Conservation (phyloP, 495 filamentous ascomycete genomes). For the Neurospora discreta region DNA sequence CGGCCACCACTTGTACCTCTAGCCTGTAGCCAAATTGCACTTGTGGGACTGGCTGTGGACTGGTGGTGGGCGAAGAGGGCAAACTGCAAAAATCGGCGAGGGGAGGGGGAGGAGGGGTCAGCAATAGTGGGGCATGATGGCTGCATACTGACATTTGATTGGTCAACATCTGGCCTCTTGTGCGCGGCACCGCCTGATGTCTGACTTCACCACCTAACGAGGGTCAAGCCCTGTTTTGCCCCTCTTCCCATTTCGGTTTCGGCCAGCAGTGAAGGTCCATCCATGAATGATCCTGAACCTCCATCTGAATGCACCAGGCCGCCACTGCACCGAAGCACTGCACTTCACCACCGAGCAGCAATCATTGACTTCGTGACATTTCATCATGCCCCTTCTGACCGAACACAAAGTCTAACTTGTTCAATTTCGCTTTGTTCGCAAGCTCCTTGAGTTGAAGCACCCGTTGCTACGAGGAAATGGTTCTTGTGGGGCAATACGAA, state of each 20-base stretch:
- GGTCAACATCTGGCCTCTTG: slow-evolving; percentile 9
- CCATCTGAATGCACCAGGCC: not conserved
- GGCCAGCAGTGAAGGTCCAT: not conserved
- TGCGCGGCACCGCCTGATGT: slow-evolving; percentile 18
- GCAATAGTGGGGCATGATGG: slow-evolving; percentile 18
- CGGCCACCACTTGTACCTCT: slow-evolving; percentile 5
- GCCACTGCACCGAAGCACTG: not conserved
- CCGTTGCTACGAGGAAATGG: not conserved
- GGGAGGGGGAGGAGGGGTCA: slow-evolving; percentile 19
- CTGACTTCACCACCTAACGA: slow-evolving; percentile 11
- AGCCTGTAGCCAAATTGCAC: slow-evolving; percentile 18
- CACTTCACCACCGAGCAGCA: not conserved
- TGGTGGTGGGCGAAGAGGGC: slow-evolving; percentile 5
- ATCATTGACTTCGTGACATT: not conserved
- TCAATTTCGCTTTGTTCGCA: not conserved
- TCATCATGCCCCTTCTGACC: not conserved
- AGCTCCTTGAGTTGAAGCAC: not conserved
- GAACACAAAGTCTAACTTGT: not conserved
- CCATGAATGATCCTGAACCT: not conserved
- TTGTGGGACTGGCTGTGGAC: slow-evolving; percentile 1
- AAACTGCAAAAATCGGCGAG: slow-evolving; percentile 11
- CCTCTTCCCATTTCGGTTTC: slow-evolving; percentile 10
- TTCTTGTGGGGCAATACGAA: not conserved
- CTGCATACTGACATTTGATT: slow-evolving; percentile 14
- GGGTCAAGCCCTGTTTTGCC: slow-evolving; percentile 29